phyloP scores from a whole-genome alignment of 805 yeast genomes.

The Cyberlindnera euphorbiae region DNA sequence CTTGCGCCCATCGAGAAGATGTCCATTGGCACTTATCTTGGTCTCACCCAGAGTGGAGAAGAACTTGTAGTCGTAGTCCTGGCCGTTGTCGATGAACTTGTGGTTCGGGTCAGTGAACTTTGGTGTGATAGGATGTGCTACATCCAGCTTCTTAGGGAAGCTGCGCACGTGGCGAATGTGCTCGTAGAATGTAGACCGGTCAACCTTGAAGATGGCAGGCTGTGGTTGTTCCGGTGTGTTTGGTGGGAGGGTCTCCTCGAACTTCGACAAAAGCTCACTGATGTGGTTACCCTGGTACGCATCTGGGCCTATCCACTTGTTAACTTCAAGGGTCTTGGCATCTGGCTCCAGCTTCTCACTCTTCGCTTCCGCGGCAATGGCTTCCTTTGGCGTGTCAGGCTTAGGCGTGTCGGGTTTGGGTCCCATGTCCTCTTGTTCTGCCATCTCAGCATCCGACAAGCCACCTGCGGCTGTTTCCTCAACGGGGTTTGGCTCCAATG shows the following conservation, averaged over 20 bases:
- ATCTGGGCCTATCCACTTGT: too few species aligned
- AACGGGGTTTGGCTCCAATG: too few species aligned
- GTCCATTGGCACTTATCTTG: slow-evolving; percentile 38
- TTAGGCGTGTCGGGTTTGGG: too few species aligned
- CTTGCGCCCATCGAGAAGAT: slow-evolving; percentile 33
- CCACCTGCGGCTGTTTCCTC: background rate
- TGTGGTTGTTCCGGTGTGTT: slow-evolving; percentile 23
- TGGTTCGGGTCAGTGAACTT: slow-evolving; percentile 13
- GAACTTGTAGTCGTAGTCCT: slow-evolving; percentile 28
- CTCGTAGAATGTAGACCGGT: slow-evolving; percentile 5
- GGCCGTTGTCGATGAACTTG: slow-evolving; percentile 24
- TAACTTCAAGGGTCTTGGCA: background rate
- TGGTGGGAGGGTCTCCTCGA: slow-evolving; percentile 18
- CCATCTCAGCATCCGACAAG: background rate
- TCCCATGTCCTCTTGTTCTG: background rate
- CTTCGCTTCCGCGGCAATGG: background rate
- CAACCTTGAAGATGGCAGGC: slow-evolving; percentile 19
- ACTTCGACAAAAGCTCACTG: background rate
- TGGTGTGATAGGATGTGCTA: slow-evolving; percentile 10
- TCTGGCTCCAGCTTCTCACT: background rate
- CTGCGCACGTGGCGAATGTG: slow-evolving; percentile 13
- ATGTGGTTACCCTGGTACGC: background rate
- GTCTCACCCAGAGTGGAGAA: slow-evolving; percentile 41
- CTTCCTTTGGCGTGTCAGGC: background rate
- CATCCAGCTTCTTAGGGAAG: slow-evolving; percentile 13